A percentile compares a stretch with the other conserved stretches of the same genome.
phyloP scores from a whole-genome alignment of 2,329 filamentous ascomycete genomes.

The Aspergillus fumigatiaffinis region DNA sequence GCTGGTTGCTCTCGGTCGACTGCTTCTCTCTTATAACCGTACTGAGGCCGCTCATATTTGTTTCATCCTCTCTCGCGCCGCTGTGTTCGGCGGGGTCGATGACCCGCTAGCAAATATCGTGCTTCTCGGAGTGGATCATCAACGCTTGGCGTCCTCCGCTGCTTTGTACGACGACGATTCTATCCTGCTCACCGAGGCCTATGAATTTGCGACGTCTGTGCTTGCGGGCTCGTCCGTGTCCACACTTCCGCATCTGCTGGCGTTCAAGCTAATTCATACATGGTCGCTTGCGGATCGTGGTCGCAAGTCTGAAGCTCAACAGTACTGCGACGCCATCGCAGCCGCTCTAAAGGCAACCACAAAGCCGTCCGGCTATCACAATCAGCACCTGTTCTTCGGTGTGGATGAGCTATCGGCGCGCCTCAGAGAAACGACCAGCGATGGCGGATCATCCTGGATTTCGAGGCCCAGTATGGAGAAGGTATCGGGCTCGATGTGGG shows the following conservation, averaged over 20 bases:
- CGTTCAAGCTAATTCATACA: conserved; percentile 89
- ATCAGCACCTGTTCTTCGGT: conserved; percentile 66
- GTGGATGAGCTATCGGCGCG: conserved; percentile 82
- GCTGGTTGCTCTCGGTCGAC: conserved; percentile 71
- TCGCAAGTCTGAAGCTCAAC: conserved; percentile 73
- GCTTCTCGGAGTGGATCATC: conserved; percentile 80
- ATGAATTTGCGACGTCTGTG: conserved; percentile 82
- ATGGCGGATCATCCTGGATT: conserved; percentile 81
- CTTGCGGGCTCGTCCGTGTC: conserved; percentile 54
- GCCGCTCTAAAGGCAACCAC: conserved; percentile 74
- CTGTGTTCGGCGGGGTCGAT: conserved; percentile 76
- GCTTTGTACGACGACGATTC: conserved; percentile 78
- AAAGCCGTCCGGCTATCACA: conserved; percentile 80
- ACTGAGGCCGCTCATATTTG: conserved; percentile 92
- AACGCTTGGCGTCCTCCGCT: conserved; percentile 59
- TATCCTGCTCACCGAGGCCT: conserved; percentile 91
- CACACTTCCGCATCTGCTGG: conserved; percentile 74
- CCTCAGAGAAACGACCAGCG: conserved; percentile 79
- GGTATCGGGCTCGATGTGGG: conserved; percentile 85
- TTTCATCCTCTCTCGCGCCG: conserved; percentile 76
- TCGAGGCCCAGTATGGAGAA: conserved; percentile 94
- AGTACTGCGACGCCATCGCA: conserved; percentile 85
- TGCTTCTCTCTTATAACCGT: conserved; percentile 80
- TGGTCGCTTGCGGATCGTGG: conserved; percentile 80
- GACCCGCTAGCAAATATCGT: conserved; percentile 76